Evolutionary conservation across 2,329 filamentous ascomycete genomes (phyloP), one percentile per base, ranked within the genome.

Genomic region (Teratosphaeria epicoccoides): DNA sequence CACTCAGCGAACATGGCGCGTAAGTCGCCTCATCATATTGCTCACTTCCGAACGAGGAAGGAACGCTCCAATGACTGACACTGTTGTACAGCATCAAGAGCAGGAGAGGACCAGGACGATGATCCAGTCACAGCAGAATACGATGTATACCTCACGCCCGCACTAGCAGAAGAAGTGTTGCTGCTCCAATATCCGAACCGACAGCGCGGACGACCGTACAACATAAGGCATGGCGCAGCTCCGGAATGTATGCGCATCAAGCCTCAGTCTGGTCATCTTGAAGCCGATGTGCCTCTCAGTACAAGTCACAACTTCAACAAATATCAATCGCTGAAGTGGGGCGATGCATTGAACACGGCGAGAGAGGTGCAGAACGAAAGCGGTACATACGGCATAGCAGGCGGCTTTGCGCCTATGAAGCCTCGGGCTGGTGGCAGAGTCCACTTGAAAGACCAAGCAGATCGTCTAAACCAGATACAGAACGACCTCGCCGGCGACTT

Each of bases 161-260:
- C 84, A 59, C 80, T 89, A 54, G 51, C 63, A 50, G 55, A 60
- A 28, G 67, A 73, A 59, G 68, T 76, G 45, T 84, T 91, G 62
- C 80, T 97, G 57, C 80, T 98, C 45, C 90, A 97, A 73, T 94
- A 95, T 69, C 85, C 90, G 24, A 90, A 90, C 70, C 85, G 87
- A 56, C 76, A 76, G 37, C 75, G 81, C 52, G 75, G 79, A 40
- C 78, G 84, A 56, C 76, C 80, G 5, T 85, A 86, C 69, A 79
- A 79, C 50, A 76, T 80, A 22, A 65, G 70, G 11, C 70, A 73
- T 49, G 71, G 73, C 14, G 75, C 78, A 25, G 75, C 77, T 51
- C 86, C 91, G 10, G 74, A 80, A 14, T 82, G 85, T 61, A 75
- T 97, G 62, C 88, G 91, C 59, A 74, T 95, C 67, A 98, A 97